Evolutionary conservation across 169 alveolate species (phyloP).

Genomic region (Cytauxzoon felis): DNA sequence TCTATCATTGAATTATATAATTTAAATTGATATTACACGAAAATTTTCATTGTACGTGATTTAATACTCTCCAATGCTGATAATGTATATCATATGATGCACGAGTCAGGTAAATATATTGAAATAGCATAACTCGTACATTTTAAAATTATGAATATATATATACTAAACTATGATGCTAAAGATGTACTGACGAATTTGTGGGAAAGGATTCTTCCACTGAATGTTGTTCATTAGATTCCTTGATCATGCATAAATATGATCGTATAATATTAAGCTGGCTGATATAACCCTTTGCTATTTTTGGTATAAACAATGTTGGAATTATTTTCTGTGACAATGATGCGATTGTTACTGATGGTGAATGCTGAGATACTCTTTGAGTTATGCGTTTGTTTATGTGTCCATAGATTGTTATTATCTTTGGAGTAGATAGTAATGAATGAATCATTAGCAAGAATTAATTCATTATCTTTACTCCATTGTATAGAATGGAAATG

Average conservation of each 20-base stretch:
- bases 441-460: conserved; percentile 35
- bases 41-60: too few species aligned
- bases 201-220: background rate
- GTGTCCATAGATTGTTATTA: too few species aligned
- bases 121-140: too few species aligned
- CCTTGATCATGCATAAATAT: too few species aligned
- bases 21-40: too few species aligned
- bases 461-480: conserved; percentile 41
- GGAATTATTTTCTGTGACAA: background rate
- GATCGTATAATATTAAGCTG: background rate
- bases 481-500: conserved; percentile 21
- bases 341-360: conserved; percentile 45
- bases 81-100: too few species aligned
- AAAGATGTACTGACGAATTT: background rate
- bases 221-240: background rate
- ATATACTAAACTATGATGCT: too few species aligned
- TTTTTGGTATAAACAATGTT: background rate
- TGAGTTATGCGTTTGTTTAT: too few species aligned
- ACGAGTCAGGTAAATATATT: too few species aligned
- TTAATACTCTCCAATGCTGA: too few species aligned
- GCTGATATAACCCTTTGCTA: background rate
- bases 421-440: too few species aligned
- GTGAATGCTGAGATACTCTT: conserved; percentile 20
- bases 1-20: conserved; percentile 47
- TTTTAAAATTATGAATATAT: too few species aligned